Evolutionary conservation across 306 rosid genomes (phyloP), one percentile per base, ranked within the genome.

Genomic region (Fragaria vesca): DNA sequence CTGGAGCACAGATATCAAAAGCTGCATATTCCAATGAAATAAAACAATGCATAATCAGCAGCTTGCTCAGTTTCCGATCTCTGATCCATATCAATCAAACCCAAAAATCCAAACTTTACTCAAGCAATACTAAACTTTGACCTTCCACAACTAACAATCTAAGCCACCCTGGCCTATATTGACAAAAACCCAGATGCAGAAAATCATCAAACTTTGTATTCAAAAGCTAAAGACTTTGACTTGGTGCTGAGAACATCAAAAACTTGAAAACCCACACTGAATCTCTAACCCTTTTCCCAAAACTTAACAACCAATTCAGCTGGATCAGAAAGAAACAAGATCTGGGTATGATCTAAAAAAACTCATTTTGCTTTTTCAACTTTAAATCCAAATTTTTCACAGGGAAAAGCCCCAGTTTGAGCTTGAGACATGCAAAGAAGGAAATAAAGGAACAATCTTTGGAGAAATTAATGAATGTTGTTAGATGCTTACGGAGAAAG

Each of bases 301-400:
- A 73, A 78, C 81, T 72, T 69, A 75, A 77, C 74, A 13, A 72
- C 78, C 71, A 80, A 82, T 73, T 74, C 24, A 61, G 71, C 79
- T 75, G 90, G 91, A 88, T 88, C 92, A 81, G 80, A 79, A 16
- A 69, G 80, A 32, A 82, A 82, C 81, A 89, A 86, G 97, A 90
- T 92, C 97, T 88, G 89, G 86, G 91, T 76, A 84, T 86, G 96
- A 94, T 92, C 92, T 89, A 2, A 45, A 43, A 72, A 79, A 78
- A 50, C 81, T 86, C 88, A 85, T 81, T 81, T 65, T 78, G 75
- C 86, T 79, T 66, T 85, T 72, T 78, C 78, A 71, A 24, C 80
- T 77, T 72, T 58, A 54, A 83, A 87, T 76, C 83, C 88, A 58
- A 83, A 85, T 72, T 50, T 54, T 54, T 58, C 3, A 30, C 48